phyloP scores from a whole-genome alignment of 1,284 basidiomycete genomes.

The Cerioporus squamosus region DNA sequence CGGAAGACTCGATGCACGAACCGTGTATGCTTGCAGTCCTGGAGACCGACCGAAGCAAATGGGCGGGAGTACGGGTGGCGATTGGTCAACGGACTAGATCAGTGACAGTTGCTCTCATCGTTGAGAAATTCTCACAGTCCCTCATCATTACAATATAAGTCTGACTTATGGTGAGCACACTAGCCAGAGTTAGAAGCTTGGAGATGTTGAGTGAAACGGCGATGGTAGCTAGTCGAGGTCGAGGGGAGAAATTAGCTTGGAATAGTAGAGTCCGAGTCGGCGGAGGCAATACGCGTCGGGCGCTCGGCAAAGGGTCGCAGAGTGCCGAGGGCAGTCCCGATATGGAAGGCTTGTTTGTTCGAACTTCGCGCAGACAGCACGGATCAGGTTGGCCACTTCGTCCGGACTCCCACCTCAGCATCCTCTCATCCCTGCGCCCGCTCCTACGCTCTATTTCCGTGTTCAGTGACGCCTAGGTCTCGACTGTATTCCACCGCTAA shows the following conservation, averaged over 20 bases:
- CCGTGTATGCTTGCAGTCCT: neutral
- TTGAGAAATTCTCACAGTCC: slow-evolving; percentile 10
- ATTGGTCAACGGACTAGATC: slow-evolving; percentile 7
- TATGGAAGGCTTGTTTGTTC: slow-evolving; percentile 5
- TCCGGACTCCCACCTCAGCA: neutral
- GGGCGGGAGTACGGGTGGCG: neutral
- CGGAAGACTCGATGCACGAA: neutral
- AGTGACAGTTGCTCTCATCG: slow-evolving; percentile 10
- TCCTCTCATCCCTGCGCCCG: no score
- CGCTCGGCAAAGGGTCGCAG: neutral
- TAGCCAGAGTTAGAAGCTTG: neutral
- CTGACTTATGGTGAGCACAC: neutral
- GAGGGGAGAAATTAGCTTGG: neutral
- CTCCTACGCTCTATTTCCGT: neutral
- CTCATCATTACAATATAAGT: neutral
- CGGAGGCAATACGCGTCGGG: neutral
- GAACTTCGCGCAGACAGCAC: neutral
- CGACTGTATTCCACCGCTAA: neutral
- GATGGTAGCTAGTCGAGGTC: neutral
- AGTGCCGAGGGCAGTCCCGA: neutral
- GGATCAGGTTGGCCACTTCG: neutral
- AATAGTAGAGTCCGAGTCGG: neutral
- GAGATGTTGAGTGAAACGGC: neutral
- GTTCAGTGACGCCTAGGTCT: no score
- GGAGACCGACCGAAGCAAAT: slow-evolving; percentile 2